Evolutionary conservation across 768 basidiomycete genomes (phyloP).

Genomic region (Amanita inopinata): DNA sequence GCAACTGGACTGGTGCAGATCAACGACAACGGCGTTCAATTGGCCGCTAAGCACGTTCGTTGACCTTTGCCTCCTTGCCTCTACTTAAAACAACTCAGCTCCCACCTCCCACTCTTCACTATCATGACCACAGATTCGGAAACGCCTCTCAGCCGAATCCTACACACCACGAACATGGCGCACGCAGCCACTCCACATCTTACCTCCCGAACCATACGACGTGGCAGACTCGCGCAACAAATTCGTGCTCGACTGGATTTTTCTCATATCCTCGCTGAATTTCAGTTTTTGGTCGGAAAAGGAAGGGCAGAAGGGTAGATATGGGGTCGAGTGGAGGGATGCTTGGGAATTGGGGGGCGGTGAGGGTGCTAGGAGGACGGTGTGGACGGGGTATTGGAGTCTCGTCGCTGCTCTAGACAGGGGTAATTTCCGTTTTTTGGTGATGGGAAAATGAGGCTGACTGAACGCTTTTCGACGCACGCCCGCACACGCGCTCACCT

Average conservation of each 20-base stretch:
- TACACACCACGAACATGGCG: constrained; percentile 82
- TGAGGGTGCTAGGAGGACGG: constrained; percentile 25
- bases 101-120: constrained; percentile 8
- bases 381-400: constrained; percentile 84
- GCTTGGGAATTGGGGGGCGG: constrained; percentile 40
- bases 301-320: constrained; percentile 49
- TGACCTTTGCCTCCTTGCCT: constrained; percentile 1
- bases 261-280: constrained; percentile 77
- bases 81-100: neutral
- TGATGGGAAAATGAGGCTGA: neutral
- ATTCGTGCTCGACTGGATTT: constrained; percentile 73
- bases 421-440: constrained; percentile 32
- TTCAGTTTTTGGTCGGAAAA: constrained; percentile 85
- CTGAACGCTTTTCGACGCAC: constrained; percentile 7
- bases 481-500: too few species aligned
- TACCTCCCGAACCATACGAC: constrained; percentile 56
- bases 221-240: constrained; percentile 43
- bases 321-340: constrained; percentile 69
- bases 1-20: constrained; percentile 50
- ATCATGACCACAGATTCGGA: constrained; percentile 41
- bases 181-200: constrained; percentile 64
- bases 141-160: constrained; percentile 45
- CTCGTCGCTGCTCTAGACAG: constrained; percentile 75
- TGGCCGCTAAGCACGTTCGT: constrained; percentile 59
- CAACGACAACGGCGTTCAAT: constrained; percentile 47